Evolutionary conservation across 2,329 filamentous ascomycete species (phyloP).

Genomic region (Fusarium sp.): DNA sequence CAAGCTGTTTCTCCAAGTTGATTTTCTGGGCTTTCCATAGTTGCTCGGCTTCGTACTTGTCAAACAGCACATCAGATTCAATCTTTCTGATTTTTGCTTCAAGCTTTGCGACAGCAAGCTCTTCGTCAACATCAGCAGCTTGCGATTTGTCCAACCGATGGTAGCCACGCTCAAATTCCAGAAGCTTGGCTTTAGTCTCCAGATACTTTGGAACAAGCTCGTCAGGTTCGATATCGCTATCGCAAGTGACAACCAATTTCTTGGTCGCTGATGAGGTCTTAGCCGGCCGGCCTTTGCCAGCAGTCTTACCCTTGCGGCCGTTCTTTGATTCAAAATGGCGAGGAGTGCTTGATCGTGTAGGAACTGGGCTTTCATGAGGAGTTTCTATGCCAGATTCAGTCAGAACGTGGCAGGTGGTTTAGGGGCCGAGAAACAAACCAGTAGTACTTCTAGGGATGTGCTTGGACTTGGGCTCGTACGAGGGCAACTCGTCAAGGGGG

Average conservation of each 20-base stretch:
- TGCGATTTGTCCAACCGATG: slow-evolving; percentile 31
- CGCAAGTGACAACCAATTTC: slow-evolving; percentile 63
- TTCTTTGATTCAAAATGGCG: slow-evolving; percentile 47
- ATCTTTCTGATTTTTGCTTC: slow-evolving; percentile 81
- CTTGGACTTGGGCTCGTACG: slow-evolving; percentile 68
- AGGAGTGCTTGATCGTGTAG: slow-evolving; percentile 64
- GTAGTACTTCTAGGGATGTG: slow-evolving; percentile 53
- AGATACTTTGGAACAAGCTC: slow-evolving; percentile 82
- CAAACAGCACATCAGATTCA: slow-evolving; percentile 82
- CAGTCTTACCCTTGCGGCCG: slow-evolving; percentile 51
- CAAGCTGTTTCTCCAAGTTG: slow-evolving; percentile 71
- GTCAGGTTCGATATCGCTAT: slow-evolving; percentile 81
- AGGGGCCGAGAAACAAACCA: slow-evolving; percentile 26
- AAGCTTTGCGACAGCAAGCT: slow-evolving; percentile 71
- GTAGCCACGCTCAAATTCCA: slow-evolving; percentile 64
- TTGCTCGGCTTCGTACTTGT: slow-evolving; percentile 72
- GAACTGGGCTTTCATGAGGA: slow-evolving; percentile 61
- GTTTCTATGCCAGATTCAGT: slow-evolving; percentile 53
- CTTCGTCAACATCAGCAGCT: slow-evolving; percentile 41
- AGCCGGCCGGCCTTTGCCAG: slow-evolving; percentile 38
- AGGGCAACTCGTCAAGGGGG: slow-evolving; percentile 74
- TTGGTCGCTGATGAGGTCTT: slow-evolving; percentile 51
- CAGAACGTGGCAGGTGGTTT: background rate
- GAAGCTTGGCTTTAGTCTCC: slow-evolving; percentile 77
- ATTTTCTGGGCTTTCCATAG: slow-evolving; percentile 72